Percentiles rank a stretch among this genome's conserved stretches.
Evolutionary conservation across 495 filamentous ascomycete species (phyloP).

Genomic region (Penicillium crystallinum): DNA sequence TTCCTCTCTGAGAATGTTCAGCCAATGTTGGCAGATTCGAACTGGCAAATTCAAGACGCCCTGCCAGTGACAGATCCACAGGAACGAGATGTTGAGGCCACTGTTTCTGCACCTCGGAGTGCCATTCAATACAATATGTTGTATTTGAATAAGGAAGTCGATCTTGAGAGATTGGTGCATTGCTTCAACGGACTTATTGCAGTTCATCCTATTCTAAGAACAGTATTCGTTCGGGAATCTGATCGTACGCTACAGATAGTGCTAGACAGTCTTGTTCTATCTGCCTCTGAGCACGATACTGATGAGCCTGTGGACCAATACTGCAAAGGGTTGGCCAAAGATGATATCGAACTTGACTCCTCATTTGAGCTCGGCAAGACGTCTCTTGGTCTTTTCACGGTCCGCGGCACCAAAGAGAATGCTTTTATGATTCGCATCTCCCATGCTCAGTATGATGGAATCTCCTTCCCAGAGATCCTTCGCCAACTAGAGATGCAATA

Average conservation of each 20-base stretch:
- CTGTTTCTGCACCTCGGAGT: slow-evolving; percentile 34
- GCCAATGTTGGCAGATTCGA: slow-evolving; percentile 14
- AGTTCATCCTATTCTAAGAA: slow-evolving; percentile 57
- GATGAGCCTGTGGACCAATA: slow-evolving; percentile 29
- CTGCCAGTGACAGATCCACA: slow-evolving; percentile 30
- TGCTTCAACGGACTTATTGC: slow-evolving; percentile 36
- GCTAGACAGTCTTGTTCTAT: slow-evolving; percentile 34
- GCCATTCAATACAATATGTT: slow-evolving; percentile 39
- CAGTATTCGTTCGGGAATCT: slow-evolving; percentile 50
- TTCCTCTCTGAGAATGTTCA: slow-evolving; percentile 17
- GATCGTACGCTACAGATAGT: slow-evolving; percentile 43
- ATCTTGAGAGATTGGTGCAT: slow-evolving; percentile 16
- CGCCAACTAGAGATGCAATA: slow-evolving; percentile 41
- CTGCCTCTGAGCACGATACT: slow-evolving; percentile 30
- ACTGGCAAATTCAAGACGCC: slow-evolving; percentile 23
- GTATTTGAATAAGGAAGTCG: slow-evolving; percentile 23
- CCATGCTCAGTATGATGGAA: slow-evolving; percentile 62
- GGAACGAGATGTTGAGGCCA: slow-evolving; percentile 45
- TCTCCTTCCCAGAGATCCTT: slow-evolving; percentile 53
- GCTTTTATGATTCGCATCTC: slow-evolving; percentile 52
- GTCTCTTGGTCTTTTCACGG: slow-evolving; percentile 14
- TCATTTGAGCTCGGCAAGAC: slow-evolving; percentile 47
- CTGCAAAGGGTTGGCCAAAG: slow-evolving; percentile 32
- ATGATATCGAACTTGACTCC: slow-evolving; percentile 16
- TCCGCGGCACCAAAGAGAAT: slow-evolving; percentile 35